Evolutionary conservation across 202 grass and related monocot species (phyloP), one percentile per base, ranked within the genome.

Genomic region (Elaeis oleifera): DNA sequence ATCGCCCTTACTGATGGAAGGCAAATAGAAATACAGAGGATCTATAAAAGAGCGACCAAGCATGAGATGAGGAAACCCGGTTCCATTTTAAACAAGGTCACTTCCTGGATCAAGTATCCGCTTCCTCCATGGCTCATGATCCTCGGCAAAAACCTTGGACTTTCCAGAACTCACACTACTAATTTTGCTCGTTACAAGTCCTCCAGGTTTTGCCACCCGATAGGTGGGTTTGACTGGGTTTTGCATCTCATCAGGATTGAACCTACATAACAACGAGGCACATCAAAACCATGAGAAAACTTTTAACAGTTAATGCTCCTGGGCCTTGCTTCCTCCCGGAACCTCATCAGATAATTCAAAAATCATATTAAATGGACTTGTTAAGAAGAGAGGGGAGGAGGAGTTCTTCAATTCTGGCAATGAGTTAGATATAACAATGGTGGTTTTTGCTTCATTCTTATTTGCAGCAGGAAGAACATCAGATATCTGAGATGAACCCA

Each of bases 1-100:
- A 39, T 50, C 2, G 4, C 4, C 7, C 1, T 79, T 77, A 67
- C 59, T 32, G 51, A 89, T 74, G 63, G 69, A 72, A 23, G 94
- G 94, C 63, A 92, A 81, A 65, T 97, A 97, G 65, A 89, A 97
- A 66, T 92, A 97, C 29, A 97, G 61, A 13, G 94, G 94, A 63
- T 97, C 94, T 72, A 92, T 85, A 56, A 97, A 68, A 92, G 74
- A 25, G 88, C 84, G 55, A 81, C 56, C 55, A 86, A 74, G 77
- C 80, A 89, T 23, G 82, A 91, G 54, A 77, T 54, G 25, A 97
- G 84, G 80, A 92, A 55, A 86, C 61, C 14, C 69, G 80, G 75
- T 92, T 92, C 88, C 94, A 97, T 50, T 57, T 75, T 80, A 92
- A 56, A 97, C 78, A 59, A 86, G 83, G 68, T 84, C 69, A 60